These are phyloP conservation scores for Beauveria asiatica DNA, from an alignment of 2,329 filamentous ascomycete genomes.

Conservation along the genomic window DNA sequence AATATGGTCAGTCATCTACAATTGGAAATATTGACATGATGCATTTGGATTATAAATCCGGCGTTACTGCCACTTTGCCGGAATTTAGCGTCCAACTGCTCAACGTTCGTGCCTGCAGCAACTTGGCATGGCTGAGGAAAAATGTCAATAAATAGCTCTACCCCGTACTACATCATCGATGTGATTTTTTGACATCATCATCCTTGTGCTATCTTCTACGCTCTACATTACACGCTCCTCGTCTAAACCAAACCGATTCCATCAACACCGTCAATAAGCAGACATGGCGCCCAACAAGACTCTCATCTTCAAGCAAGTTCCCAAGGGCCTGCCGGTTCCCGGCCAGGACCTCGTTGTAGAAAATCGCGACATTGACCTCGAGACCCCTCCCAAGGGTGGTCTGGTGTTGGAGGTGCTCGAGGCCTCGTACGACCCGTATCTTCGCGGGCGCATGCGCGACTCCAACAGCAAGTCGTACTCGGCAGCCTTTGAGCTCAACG, in stretches of 20 bases:
- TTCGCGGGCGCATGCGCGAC: conserved; percentile 69
- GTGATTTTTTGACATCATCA: neutral
- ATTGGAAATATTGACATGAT: neutral
- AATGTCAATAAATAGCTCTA: neutral
- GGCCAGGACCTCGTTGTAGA: conserved; percentile 66
- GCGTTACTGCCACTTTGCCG: neutral
- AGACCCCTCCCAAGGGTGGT: conserved; percentile 50
- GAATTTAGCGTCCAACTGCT: neutral
- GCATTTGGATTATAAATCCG: conserved; percentile 3
- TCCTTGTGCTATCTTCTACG: neutral
- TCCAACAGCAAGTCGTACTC: conserved; percentile 52
- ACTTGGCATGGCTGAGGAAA: neutral
- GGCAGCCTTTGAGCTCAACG: conserved; percentile 44
- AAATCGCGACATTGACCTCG: conserved; percentile 56
- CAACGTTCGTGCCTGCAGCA: neutral
- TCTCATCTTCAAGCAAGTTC: conserved; percentile 63
- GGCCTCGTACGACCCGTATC: conserved; percentile 76
- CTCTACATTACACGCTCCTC: neutral
- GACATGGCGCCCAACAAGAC: conserved; percentile 55
- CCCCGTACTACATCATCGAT: neutral
- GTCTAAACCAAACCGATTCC: no score
- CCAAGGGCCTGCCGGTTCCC: conserved; percentile 56
- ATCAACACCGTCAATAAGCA: neutral
- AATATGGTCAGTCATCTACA: neutral
- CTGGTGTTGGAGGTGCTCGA: conserved; percentile 65